Percentiles rank a stretch among this genome's conserved stretches.
Evolutionary conservation across 495 filamentous ascomycete species (phyloP).

Genomic region (Annulohypoxylon nitens): DNA sequence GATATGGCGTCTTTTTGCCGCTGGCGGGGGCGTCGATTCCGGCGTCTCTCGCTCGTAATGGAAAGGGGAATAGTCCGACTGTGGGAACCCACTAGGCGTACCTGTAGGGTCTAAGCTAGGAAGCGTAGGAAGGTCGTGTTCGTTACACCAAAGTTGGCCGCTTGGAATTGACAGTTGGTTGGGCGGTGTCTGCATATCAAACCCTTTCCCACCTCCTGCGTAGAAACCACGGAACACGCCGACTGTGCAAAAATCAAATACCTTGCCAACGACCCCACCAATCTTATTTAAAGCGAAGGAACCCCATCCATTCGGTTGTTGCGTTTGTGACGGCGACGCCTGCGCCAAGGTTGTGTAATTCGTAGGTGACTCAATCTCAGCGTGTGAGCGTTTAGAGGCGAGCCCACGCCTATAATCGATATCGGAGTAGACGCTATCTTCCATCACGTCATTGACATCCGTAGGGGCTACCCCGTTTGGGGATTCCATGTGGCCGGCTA

Average conservation of each 20-base stretch:
- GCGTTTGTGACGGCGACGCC: slow-evolving; percentile 19
- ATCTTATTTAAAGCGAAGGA: slow-evolving; percentile 59
- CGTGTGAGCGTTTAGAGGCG: slow-evolving; percentile 52
- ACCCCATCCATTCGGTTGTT: slow-evolving; percentile 57
- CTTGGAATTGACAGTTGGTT: slow-evolving; percentile 34
- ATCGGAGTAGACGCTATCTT: slow-evolving; percentile 68
- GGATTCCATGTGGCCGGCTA: slow-evolving; percentile 75
- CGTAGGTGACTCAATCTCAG: slow-evolving; percentile 47
- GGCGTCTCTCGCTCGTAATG: slow-evolving; percentile 53
- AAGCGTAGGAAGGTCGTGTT: slow-evolving; percentile 48
- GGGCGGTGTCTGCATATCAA: slow-evolving; percentile 56
- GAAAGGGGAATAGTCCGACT: slow-evolving; percentile 45
- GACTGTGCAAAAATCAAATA: slow-evolving; percentile 83
- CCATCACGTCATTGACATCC: slow-evolving; percentile 61
- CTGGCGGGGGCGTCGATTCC: slow-evolving; percentile 61
- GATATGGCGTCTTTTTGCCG: slow-evolving; percentile 66
- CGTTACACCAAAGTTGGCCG: slow-evolving; percentile 49
- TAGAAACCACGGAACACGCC: slow-evolving; percentile 85
- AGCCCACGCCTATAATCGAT: slow-evolving; percentile 65
- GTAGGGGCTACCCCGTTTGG: slow-evolving; percentile 63
- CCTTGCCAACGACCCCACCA: slow-evolving; percentile 76
- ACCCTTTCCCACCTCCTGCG: slow-evolving; percentile 82
- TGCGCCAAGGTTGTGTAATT: slow-evolving; percentile 13
- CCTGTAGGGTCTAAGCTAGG: slow-evolving; percentile 35
- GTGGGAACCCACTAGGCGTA: slow-evolving; percentile 38